Conservation (phyloP, 129 eudicot genomes). For the Heracleum sosnowskyi region DNA sequence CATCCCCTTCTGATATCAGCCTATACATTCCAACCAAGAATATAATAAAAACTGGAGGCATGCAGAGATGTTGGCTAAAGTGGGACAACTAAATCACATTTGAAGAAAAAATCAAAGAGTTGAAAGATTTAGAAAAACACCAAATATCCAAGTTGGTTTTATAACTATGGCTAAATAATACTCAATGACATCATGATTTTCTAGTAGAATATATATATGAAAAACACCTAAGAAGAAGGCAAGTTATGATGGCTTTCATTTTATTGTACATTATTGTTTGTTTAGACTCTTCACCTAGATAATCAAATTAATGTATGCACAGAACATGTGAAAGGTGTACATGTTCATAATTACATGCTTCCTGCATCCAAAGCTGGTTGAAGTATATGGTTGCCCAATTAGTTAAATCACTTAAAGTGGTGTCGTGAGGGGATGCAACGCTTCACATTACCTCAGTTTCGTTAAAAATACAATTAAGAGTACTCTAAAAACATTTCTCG, state of each 20-base stretch:
- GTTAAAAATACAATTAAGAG: background rate
- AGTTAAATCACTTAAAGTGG: background rate
- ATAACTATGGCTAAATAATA: background rate
- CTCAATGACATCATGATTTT: background rate
- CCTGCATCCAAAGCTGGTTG: background rate
- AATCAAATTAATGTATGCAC: background rate
- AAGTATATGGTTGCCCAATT: background rate
- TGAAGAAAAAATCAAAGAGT: background rate
- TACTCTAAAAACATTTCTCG: background rate
- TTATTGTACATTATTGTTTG: background rate
- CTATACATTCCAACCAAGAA: slow-evolving; percentile 20
- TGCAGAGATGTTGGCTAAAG: background rate
- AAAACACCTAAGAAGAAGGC: background rate
- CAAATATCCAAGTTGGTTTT: background rate
- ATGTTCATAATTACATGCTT: background rate
- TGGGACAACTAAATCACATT: background rate
- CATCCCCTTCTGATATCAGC: slow-evolving; percentile 24
- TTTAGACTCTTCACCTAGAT: background rate
- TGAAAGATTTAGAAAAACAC: background rate
- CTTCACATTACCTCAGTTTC: background rate
- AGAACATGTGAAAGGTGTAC: background rate
- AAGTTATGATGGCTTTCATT: no score
- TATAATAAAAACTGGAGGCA: background rate
- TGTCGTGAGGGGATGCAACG: background rate
- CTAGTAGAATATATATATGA: no score